Base-by-base conservation (phyloP, 805 yeast genomes). In the Schwanniomyces vanrijiae region DNA sequence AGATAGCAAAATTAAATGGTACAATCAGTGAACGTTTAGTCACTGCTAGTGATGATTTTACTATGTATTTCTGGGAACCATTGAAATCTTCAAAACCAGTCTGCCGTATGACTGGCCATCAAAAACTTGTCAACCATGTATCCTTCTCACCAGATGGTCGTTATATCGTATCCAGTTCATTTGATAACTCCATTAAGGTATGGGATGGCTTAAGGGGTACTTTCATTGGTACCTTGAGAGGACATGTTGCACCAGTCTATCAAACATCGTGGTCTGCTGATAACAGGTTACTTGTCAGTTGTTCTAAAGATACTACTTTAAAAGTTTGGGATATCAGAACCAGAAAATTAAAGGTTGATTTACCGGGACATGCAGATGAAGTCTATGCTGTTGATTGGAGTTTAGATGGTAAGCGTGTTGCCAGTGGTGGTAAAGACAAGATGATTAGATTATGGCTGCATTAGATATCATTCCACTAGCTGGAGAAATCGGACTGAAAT, bases 371-470 rank as follows among this genome's bases (percentile, higher is more conserved):
- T 62, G 73, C 84, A 13, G 99, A 94, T 61, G 99, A 94, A 68
- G 96, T 94, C 0, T 94, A 82, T 63, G 95, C 97, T 0, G 97
- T 94, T 3, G 99, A 94, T 60, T 94, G 99, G 99, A 88, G 97
- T 72, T 82, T 86, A 46, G 99, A 94, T 64, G 99, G 99, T 40
- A 81, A 80, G 54, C 77, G 85, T 55, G 98, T 94, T 10, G 96
- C 92, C n/a, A 88, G 97, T 64, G 99, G 98, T 18, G 98, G 99
- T 44, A 91, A 90, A 62, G 99, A 94, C 65, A 94, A 91, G 66
- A 86, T 86, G 77, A 90, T 94, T 20, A 78, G 97, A 59, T 72
- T 94, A 49, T 94, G 99, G 99, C 82, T 94, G n/a, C 89, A 84
- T 61, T 85, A 37, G 39, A 18, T 25, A 26, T n/a, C n/a, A n/a